Conservation (phyloP, 352 stramenopile species). For the Hyaloperonospora brassicae region DNA sequence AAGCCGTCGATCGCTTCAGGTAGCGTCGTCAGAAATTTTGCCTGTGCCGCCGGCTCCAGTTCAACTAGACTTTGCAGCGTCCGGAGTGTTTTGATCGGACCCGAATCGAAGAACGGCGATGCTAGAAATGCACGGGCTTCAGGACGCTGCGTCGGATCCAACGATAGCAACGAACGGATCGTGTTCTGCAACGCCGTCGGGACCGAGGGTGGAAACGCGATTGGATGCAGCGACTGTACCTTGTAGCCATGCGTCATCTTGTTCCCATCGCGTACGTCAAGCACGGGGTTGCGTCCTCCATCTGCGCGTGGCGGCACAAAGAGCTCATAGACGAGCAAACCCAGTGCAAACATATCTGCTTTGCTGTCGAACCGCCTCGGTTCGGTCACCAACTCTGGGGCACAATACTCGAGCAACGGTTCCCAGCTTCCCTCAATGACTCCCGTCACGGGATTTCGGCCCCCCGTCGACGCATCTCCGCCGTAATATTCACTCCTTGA, state of each 20-base stretch:
- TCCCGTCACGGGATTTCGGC: slow-evolving; percentile 45
- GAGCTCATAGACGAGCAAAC: slow-evolving; percentile 77
- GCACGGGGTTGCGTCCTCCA: slow-evolving; percentile 68
- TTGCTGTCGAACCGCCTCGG: slow-evolving; percentile 70
- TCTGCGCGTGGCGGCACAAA: slow-evolving; percentile 72
- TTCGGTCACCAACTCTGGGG: slow-evolving; percentile 78
- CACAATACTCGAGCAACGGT: slow-evolving; percentile 79
- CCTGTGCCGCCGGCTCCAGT: slow-evolving; percentile 70
- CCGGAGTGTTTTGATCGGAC: slow-evolving; percentile 77
- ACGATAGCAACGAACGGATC: slow-evolving; percentile 62
- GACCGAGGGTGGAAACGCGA: slow-evolving; percentile 67
- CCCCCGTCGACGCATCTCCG: slow-evolving; percentile 41
- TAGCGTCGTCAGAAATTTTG: slow-evolving; percentile 71
- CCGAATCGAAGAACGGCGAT: slow-evolving; percentile 82
- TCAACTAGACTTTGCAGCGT: slow-evolving; percentile 76
- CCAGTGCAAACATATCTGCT: slow-evolving; percentile 84
- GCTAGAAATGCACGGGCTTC: slow-evolving; percentile 50
- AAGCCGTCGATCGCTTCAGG: slow-evolving; percentile 70
- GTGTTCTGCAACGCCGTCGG: slow-evolving; percentile 81
- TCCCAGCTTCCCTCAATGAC: slow-evolving; percentile 64
- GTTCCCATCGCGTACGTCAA: slow-evolving; percentile 82
- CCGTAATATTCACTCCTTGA: slow-evolving; percentile 81
- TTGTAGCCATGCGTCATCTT: slow-evolving; percentile 84
- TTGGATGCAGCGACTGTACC: slow-evolving; percentile 82
- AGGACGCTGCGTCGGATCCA: slow-evolving; percentile 48